phyloP scores from a whole-genome alignment of 2,329 filamentous ascomycete species.

The Cladosporium sp. region DNA sequence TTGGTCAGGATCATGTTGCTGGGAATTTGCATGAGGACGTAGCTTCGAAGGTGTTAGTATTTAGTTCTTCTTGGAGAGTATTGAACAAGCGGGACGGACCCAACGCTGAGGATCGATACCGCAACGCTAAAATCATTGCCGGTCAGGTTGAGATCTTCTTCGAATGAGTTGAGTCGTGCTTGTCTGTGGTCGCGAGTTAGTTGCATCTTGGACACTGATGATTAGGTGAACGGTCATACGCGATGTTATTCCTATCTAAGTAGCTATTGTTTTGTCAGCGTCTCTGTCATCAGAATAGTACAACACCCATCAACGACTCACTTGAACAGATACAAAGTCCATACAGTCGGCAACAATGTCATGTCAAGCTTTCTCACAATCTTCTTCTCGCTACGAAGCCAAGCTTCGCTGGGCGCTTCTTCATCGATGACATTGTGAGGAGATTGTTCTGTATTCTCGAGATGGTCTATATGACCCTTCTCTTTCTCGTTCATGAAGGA shows the following conservation, averaged over 20 bases:
- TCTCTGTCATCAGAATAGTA: neutral
- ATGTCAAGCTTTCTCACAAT: constrained; percentile 15
- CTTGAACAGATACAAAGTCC: constrained; percentile 15
- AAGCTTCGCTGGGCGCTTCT: constrained; percentile 9
- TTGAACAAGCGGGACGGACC: constrained; percentile 22
- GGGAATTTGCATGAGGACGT: constrained; percentile 46
- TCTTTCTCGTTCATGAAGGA: constrained; percentile 12
- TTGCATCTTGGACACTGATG: neutral
- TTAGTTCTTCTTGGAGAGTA: neutral
- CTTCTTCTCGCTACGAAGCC: constrained; percentile 1
- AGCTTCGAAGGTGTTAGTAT: constrained; percentile 24
- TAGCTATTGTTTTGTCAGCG: constrained; percentile 26
- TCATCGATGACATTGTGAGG: neutral
- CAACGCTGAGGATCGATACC: constrained; percentile 48
- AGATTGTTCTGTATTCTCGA: neutral
- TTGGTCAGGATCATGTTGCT: constrained; percentile 52
- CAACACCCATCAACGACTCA: neutral
- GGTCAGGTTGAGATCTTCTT: constrained; percentile 55
- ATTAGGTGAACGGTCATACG: neutral
- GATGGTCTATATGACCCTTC: neutral
- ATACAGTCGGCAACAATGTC: constrained; percentile 8
- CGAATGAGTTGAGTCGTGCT: constrained; percentile 44
- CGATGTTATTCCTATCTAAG: constrained; percentile 27
- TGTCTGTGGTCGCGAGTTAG: neutral
- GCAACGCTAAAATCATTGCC: constrained; percentile 61